Conservation (phyloP, 352 stramenopile species). For the Phytophthora pseudosyringae region DNA sequence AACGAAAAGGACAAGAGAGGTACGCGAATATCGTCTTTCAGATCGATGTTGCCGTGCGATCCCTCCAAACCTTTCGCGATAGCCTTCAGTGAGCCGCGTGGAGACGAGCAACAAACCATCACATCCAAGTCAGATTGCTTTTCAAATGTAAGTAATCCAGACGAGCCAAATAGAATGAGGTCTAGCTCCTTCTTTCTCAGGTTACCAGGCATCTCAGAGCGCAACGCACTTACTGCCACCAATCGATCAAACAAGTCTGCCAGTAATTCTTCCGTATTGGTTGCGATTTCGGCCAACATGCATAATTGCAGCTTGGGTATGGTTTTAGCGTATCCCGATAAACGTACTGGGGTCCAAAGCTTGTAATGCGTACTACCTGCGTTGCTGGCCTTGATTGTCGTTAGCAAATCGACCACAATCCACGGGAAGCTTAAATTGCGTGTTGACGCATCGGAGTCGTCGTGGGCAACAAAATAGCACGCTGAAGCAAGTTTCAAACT, state of each 20-base stretch:
- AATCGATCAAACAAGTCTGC: constrained; percentile 73
- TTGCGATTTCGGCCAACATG: constrained; percentile 61
- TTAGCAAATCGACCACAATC: constrained; percentile 66
- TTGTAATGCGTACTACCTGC: constrained; percentile 23
- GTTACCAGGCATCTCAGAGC: constrained; percentile 41
- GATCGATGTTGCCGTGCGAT: constrained; percentile 42
- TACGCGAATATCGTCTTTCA: constrained; percentile 60
- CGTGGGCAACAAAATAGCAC: constrained; percentile 74
- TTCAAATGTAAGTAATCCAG: constrained; percentile 76
- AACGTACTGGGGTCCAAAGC: constrained; percentile 34
- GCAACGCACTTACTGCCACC: constrained; percentile 54
- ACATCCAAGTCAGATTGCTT: constrained; percentile 80
- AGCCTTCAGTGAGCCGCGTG: constrained; percentile 33
- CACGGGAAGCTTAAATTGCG: constrained; percentile 75
- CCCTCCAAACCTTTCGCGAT: constrained; percentile 43
- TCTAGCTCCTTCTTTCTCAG: constrained; percentile 53
- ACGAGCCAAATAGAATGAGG: constrained; percentile 75
- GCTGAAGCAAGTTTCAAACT: constrained; percentile 58
- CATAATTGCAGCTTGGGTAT: constrained; percentile 67
- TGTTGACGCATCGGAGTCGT: constrained; percentile 40
- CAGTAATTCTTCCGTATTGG: constrained; percentile 55
- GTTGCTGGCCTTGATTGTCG: constrained; percentile 46
- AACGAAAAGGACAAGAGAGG: constrained; percentile 71
- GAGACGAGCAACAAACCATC: constrained; percentile 40
- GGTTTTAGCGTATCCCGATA: constrained; percentile 35